Percentiles rank a stretch among this genome's conserved stretches.
Evolutionary conservation across 345 rosid genomes (phyloP).

Genomic region (Citrus australasica): DNA sequence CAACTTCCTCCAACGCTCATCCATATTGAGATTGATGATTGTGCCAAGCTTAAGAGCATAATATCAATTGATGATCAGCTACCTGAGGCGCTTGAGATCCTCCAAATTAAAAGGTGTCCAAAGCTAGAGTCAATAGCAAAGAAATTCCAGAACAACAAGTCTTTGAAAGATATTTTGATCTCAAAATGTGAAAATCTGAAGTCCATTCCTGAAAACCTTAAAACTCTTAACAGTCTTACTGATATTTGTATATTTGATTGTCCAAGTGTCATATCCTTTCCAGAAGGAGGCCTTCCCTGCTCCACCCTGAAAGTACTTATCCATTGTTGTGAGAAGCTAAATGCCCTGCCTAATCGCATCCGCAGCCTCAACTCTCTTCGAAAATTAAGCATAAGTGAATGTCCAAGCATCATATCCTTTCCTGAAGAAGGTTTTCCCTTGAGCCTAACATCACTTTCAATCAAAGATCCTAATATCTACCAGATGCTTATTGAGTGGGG

Average conservation of each 20-base stretch:
- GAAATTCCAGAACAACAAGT: constrained; percentile 1
- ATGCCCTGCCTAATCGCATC: constrained; percentile 2
- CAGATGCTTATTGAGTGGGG: constrained; percentile 18
- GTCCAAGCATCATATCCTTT: constrained; percentile 9
- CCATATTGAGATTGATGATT: not conserved
- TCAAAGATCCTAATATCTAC: not conserved
- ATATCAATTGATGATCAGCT: not conserved
- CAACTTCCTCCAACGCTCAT: not conserved
- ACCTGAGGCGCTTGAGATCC: not conserved
- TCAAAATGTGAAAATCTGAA: constrained; percentile 8
- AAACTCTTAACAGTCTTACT: constrained; percentile 14
- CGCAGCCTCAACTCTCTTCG: constrained; percentile 9
- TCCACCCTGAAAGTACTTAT: not conserved
- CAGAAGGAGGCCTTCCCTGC: not conserved
- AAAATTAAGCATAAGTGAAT: constrained; percentile 7
- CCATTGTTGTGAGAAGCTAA: constrained; percentile 2
- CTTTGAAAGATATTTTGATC: not conserved
- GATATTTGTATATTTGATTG: not conserved
- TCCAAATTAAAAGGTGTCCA: not conserved
- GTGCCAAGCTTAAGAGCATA: constrained; percentile 7
- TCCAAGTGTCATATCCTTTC: not conserved
- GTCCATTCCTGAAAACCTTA: constrained; percentile 8
- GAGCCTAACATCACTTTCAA: constrained; percentile 10
- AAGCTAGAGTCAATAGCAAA: not conserved
- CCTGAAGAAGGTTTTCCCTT: constrained; percentile 19